Evolutionary conservation across 1,284 basidiomycete species (phyloP), one percentile per base, ranked within the genome.

Genomic region (Fomitopsis betulina): DNA sequence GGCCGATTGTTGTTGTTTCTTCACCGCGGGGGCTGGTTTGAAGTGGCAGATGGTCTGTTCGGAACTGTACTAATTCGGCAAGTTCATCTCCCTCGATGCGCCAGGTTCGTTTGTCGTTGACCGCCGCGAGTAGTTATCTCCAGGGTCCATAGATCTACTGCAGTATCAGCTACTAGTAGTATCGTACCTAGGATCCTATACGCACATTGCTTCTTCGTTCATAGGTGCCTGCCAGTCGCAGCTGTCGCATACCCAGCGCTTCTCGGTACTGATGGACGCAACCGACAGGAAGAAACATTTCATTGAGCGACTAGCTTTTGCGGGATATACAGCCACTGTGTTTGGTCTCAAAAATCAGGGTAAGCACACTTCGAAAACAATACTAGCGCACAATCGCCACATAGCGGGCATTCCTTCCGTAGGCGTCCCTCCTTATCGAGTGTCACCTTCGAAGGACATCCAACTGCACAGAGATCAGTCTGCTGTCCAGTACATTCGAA

Each of bases 221-320:
- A 52, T 51, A 21, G 1, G 25, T 13, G 49, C 39, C 7, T 38
- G 35, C 55, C 55, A 57, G 15, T 57, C 55, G 35, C 55, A 57
- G 0, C 37, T 52, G 1, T 45, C 45, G 25, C 55, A 57, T 15
- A 42, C 38, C 55, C 55, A 57, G 23, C 39, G n/a, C 9, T 30
- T 21, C n/a, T 52, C 15, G 17, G 55, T 30, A 6, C 30, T 21
- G 12, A 57, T n/a, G 8, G 49, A n/a, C 9, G 40, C 40, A 17
- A 52, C 27, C 6, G 49, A 38, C 19, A 57, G 17, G 39, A 52
- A 57, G 49, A 30, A 57, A 27, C 47, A 51, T 23, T 15, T 51
- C 27, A 57, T 1, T 37, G 21, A 42, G n/a, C 23, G 27, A 12
- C 15, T 21, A 13, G 49, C 23, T 13, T 35, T 12, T n/a, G 37